A percentile compares a stretch with the other conserved stretches of the same genome.
These are phyloP conservation scores for Xanthoconium stramineum DNA, from an alignment of 768 basidiomycete species.

Conservation along the genomic window DNA sequence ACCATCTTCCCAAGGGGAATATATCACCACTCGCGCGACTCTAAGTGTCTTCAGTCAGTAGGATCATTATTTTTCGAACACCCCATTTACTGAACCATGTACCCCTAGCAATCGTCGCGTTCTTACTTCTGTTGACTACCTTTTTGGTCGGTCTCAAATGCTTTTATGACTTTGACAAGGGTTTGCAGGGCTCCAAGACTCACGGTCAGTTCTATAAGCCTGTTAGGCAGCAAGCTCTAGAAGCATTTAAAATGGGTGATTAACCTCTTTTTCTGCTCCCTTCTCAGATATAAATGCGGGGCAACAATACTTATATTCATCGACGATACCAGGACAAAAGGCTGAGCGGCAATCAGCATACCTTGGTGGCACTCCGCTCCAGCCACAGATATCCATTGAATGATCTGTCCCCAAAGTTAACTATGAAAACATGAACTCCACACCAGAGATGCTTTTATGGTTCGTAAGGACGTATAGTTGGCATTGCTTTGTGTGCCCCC, in stretches of 20 bases:
- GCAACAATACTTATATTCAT: conserved; percentile 41
- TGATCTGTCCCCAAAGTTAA: conserved; percentile 33
- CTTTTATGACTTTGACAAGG: conserved; percentile 79
- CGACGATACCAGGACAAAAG: conserved; percentile 43
- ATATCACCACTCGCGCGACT: conserved; percentile 73
- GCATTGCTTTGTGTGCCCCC: not conserved
- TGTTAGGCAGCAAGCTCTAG: conserved; percentile 25
- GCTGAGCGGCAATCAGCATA: conserved; percentile 46
- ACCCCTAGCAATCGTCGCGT: conserved; percentile 64
- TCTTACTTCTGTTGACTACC: conserved; percentile 69
- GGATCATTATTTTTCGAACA: not conserved
- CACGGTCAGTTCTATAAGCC: conserved; percentile 57
- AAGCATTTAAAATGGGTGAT: conserved; percentile 35
- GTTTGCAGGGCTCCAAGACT: conserved; percentile 69
- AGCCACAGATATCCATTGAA: conserved; percentile 75
- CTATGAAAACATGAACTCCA: not conserved
- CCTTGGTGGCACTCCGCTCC: conserved; percentile 41
- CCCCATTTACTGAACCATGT: not conserved
- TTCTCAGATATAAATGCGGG: conserved; percentile 49
- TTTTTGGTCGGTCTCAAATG: conserved; percentile 77
- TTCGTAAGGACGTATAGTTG: not conserved
- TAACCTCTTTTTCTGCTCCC: conserved; percentile 25
- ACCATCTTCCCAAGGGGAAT: conserved; percentile 52
- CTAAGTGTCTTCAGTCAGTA: conserved; percentile 76
- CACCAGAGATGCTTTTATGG: conserved; percentile 4